Evolutionary conservation across 306 rosid species (phyloP), one percentile per base, ranked within the genome.

Genomic region (Prunus mira): DNA sequence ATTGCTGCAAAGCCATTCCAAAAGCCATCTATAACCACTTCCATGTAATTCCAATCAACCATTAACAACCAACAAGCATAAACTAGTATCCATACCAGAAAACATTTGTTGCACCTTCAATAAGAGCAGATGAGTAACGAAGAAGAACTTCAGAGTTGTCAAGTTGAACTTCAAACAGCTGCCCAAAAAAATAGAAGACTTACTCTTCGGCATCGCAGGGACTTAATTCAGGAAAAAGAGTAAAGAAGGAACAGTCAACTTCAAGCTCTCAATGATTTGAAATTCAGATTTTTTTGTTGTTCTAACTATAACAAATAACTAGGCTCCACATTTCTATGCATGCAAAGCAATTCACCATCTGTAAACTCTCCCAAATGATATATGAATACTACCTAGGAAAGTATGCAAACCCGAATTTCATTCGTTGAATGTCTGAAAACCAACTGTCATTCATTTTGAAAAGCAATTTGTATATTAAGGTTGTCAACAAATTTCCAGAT

Each of bases 71-170:
- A 22, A 41, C 45, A 34, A 41, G 32, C 17, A 73, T 38, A 34
- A 27, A 55, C 43, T 52, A 69, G 79, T 45, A 76, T 46, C 77
- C 92, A n/a, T 92, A 96, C 99, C 99, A 96, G 93, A 92, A 96
- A 82, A 90, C 89, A 83, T 92, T 86, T 71, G 97, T 87, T 78
- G 96, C 97, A 75, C 99, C 99, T 91, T 96, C 91, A 86, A 91
- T 94, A 86, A 96, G 90, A 79, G 99, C 99, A 80, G 96, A 91
- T 71, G 99, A 92, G 84, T 91, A 91, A 50, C 98, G 97, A 65
- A 96, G 98, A 65, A 92, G 98, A 71, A 92, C 97, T 72, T 96
- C 99, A 41, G 93, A 87, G 66, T 87, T 87, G 78, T 88, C 93
- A 68, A 92, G 83, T 72, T 96, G 90, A 68, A 78, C 92, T 86